A percentile compares a stretch with the other conserved stretches of the same genome.
Evolutionary conservation across 306 rosid species (phyloP).

Genomic region (Quercus gilva): DNA sequence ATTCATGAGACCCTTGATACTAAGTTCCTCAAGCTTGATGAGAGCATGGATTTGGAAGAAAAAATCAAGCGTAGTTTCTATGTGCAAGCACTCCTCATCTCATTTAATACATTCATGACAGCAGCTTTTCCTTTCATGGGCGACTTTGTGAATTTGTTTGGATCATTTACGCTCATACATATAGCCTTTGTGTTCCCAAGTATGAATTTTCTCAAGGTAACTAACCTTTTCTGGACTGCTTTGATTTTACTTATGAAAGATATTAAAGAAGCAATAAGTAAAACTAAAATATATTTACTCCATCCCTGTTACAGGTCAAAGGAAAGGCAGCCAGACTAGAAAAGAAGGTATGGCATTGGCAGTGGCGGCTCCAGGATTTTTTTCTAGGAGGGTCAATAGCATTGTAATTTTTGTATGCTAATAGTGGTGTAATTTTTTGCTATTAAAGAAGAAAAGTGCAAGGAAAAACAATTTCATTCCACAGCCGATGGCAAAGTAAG

Average conservation of each 20-base stretch:
- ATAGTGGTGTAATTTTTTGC: too few species aligned
- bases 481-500: too few species aligned
- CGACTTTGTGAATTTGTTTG: constrained; percentile 54
- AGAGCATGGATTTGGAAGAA: constrained; percentile 35
- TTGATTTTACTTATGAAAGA: not conserved
- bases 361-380: too few species aligned
- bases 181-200: constrained; percentile 55
- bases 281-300: not conserved
- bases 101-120: constrained; percentile 38
- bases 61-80: constrained; percentile 42
- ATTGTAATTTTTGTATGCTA: too few species aligned
- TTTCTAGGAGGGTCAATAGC: too few species aligned
- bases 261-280: not conserved
- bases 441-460: too few species aligned
- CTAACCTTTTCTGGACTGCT: not conserved
- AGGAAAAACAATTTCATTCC: too few species aligned
- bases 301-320: constrained; percentile 37
- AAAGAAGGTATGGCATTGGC: constrained; percentile 59
- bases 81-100: constrained; percentile 25
- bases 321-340: constrained; percentile 42
- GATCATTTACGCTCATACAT: constrained; percentile 48
- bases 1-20: constrained; percentile 54
- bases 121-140: constrained; percentile 62
- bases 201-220: constrained; percentile 61
- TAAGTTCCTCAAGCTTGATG: constrained; percentile 32